phyloP scores from a whole-genome alignment of 1,284 basidiomycete species.

The Cutaneotrichosporon daszewskae region DNA sequence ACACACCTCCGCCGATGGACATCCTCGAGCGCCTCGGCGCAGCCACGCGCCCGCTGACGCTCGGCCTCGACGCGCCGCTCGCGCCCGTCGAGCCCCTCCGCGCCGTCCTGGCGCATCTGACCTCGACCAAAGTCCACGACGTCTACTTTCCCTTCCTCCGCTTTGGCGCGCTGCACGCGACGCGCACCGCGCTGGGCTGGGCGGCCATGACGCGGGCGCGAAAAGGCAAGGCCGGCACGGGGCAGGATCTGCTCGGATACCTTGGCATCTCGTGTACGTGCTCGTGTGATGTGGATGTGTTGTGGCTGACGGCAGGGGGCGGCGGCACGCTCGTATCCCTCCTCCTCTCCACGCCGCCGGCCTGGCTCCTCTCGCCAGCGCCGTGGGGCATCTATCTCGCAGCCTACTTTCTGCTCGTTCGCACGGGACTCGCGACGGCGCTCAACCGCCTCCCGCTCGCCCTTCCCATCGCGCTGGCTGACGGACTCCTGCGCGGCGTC shows the following conservation, averaged over 20 bases:
- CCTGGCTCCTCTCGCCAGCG: conserved; percentile 37
- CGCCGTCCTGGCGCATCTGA: conserved; percentile 29
- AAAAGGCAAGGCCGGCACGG: conserved; percentile 14
- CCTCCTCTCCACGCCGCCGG: conserved; percentile 33
- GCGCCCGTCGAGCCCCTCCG: neutral
- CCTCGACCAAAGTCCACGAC: conserved; percentile 26
- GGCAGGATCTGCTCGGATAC: conserved; percentile 40
- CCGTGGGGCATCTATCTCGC: conserved; percentile 37
- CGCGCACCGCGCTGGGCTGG: conserved; percentile 33
- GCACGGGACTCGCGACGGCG: conserved; percentile 26
- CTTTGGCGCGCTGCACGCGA: conserved; percentile 36
- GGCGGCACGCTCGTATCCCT: conserved; percentile 35
- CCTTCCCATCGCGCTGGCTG: conserved; percentile 24
- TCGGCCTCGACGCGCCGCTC: neutral
- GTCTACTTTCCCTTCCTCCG: conserved; percentile 31
- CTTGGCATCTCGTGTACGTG: conserved; percentile 39
- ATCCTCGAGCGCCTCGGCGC: neutral
- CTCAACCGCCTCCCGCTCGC: conserved; percentile 19
- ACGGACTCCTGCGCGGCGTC: conserved; percentile 32
- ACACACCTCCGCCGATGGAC: neutral
- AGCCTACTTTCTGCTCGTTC: conserved; percentile 29
- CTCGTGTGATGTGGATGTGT: neutral
- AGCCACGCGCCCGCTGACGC: neutral
- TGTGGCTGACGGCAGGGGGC: conserved; percentile 30
- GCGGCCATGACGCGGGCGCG: conserved; percentile 25